phyloP scores from a whole-genome alignment of 2,329 filamentous ascomycete genomes.

The Pseudocercospora fuligena region DNA sequence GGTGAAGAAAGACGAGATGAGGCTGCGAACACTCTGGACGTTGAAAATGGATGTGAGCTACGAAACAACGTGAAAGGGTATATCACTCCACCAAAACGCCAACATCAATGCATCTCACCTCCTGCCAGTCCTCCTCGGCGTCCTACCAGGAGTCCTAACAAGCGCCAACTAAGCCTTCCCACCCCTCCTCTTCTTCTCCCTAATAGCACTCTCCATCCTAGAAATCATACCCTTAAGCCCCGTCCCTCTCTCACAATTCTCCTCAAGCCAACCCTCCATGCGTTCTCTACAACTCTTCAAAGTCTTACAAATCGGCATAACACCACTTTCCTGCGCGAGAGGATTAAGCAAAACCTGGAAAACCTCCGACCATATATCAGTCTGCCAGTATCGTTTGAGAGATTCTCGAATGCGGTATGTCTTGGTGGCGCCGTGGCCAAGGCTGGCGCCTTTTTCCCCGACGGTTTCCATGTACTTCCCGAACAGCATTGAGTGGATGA shows the following conservation, averaged over 20 bases:
- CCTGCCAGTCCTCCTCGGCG: no score
- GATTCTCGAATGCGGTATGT: conserved; percentile 80
- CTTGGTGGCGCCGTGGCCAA: conserved; percentile 64
- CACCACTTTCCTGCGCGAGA: conserved; percentile 66
- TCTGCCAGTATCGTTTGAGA: conserved; percentile 96
- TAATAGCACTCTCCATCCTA: conserved; percentile 71
- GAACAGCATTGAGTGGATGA: conserved; percentile 86
- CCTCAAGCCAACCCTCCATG: conserved; percentile 85
- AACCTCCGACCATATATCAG: conserved; percentile 81
- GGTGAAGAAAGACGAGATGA: no score
- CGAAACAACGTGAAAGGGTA: no score
- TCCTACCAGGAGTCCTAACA: not conserved
- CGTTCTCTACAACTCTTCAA: conserved; percentile 71
- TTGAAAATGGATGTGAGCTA: no score
- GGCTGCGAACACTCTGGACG: no score
- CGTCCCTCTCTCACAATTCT: conserved; percentile 77
- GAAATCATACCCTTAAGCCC: conserved; percentile 61
- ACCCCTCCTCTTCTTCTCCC: conserved; percentile 47
- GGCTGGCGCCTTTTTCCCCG: conserved; percentile 44
- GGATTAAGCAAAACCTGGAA: conserved; percentile 91
- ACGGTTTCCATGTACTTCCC: conserved; percentile 91
- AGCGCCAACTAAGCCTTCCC: conserved; percentile 21
- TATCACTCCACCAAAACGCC: no score
- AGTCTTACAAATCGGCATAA: conserved; percentile 73
- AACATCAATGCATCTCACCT: no score